These are phyloP conservation scores for Albugo laibachii DNA, from an alignment of 352 stramenopile species.

Conservation along the genomic window DNA sequence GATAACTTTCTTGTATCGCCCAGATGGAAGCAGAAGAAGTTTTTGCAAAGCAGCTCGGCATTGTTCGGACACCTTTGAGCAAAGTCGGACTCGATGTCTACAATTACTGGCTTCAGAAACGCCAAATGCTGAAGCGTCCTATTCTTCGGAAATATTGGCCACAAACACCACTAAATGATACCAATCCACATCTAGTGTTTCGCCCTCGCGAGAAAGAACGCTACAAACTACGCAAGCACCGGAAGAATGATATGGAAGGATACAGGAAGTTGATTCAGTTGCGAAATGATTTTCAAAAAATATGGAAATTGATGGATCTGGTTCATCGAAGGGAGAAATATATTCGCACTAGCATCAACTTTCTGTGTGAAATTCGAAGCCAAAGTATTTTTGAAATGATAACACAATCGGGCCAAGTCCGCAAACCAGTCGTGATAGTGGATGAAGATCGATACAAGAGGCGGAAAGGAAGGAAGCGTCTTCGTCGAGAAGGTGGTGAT, in stretches of 20 bases:
- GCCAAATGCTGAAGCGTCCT: slow-evolving; percentile 80
- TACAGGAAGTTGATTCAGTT: slow-evolving; percentile 89
- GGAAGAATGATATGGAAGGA: slow-evolving; percentile 92
- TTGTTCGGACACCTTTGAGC: slow-evolving; percentile 56
- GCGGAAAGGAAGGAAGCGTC: slow-evolving; percentile 54
- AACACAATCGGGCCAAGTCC: slow-evolving; percentile 15
- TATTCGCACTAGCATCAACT: slow-evolving; percentile 63
- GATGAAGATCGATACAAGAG: slow-evolving; percentile 39
- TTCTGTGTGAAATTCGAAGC: slow-evolving; percentile 44
- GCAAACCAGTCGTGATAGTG: slow-evolving; percentile 26
- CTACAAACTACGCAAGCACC: slow-evolving; percentile 91
- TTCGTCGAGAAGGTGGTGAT: slow-evolving; percentile 19
- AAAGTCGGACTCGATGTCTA: slow-evolving; percentile 75
- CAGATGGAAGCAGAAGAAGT: slow-evolving; percentile 43
- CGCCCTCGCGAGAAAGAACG: slow-evolving; percentile 93
- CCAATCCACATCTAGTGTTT: slow-evolving; percentile 97
- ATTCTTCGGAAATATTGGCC: slow-evolving; percentile 92
- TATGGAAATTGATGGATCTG: slow-evolving; percentile 66
- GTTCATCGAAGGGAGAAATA: slow-evolving; percentile 74
- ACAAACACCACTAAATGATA: slow-evolving; percentile 90
- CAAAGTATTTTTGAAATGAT: slow-evolving; percentile 49
- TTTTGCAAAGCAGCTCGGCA: slow-evolving; percentile 32
- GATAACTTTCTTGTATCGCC: background rate
- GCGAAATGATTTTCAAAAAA: slow-evolving; percentile 82
- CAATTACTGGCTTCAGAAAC: slow-evolving; percentile 92